These are phyloP conservation scores for Cordyceps cicadae DNA, from an alignment of 2,329 filamentous ascomycete genomes.

Conservation along the genomic window DNA sequence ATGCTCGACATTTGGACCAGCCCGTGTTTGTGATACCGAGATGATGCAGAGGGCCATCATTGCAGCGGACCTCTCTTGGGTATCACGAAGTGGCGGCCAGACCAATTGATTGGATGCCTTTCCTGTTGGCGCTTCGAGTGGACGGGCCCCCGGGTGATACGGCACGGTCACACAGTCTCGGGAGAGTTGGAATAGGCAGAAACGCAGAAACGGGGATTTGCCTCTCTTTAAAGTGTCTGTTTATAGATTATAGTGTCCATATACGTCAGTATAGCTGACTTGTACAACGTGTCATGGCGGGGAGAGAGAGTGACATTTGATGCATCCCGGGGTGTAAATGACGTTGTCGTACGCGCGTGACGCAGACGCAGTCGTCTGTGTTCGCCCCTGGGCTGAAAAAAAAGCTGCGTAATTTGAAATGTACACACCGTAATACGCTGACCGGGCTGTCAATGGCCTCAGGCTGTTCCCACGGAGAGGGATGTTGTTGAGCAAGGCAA, in stretches of 20 bases:
- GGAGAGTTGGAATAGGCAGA: background rate
- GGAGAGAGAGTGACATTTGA: background rate
- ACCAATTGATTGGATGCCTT: background rate
- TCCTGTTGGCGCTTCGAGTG: background rate
- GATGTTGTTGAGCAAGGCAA: background rate
- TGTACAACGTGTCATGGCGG: background rate
- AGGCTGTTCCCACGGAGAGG: background rate
- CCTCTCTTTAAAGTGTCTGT: background rate
- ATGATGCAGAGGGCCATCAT: background rate
- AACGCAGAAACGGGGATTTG: background rate
- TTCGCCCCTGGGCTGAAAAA: background rate
- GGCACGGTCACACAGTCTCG: background rate
- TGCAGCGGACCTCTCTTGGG: background rate
- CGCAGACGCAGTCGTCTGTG: background rate
- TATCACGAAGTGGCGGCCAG: background rate
- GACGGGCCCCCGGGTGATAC: background rate
- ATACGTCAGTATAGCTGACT: background rate
- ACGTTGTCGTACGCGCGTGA: background rate
- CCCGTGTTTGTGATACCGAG: background rate
- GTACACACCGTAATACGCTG: background rate
- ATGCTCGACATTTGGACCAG: background rate
- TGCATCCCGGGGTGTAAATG: background rate
- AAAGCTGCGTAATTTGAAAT: background rate
- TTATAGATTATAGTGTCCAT: background rate
- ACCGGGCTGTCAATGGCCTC: background rate